These are phyloP conservation scores for Termitomyces sp. DNA, from an alignment of 768 basidiomycete species.

Conservation along the genomic window DNA sequence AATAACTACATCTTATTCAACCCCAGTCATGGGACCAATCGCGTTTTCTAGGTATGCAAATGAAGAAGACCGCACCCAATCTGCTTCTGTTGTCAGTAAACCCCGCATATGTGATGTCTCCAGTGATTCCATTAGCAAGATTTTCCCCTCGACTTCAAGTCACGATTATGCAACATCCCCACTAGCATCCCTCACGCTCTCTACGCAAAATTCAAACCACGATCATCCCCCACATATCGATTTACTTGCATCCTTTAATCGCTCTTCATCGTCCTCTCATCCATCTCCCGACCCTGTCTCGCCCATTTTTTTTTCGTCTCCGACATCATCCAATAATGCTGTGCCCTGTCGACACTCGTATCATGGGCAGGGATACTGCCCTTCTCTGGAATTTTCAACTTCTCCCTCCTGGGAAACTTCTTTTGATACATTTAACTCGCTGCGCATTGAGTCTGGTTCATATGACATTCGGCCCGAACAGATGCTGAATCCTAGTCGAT, in stretches of 20 bases:
- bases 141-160: not conserved
- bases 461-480: not conserved
- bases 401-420: constrained; percentile 28
- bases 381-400: constrained; percentile 18
- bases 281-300: constrained; percentile 11
- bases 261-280: constrained; percentile 5
- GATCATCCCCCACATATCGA: not conserved
- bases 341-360: constrained; percentile 11
- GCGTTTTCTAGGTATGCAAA: not conserved
- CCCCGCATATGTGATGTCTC: constrained; percentile 9
- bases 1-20: not conserved
- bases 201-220: not conserved
- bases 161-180: not conserved
- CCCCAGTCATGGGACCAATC: not conserved
- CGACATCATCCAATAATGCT: constrained; percentile 22
- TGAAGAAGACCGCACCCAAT: not conserved
- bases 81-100: not conserved
- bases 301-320: constrained; percentile 24
- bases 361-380: constrained; percentile 13
- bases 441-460: constrained; percentile 1
- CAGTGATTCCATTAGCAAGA: not conserved
- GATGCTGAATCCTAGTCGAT: constrained; percentile 11
- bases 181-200: not conserved
- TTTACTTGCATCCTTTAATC: constrained; percentile 4
- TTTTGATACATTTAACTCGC: constrained; percentile 17